phyloP scores from a whole-genome alignment of 805 yeast genomes.

The Myxozyma vanderwaltii region DNA sequence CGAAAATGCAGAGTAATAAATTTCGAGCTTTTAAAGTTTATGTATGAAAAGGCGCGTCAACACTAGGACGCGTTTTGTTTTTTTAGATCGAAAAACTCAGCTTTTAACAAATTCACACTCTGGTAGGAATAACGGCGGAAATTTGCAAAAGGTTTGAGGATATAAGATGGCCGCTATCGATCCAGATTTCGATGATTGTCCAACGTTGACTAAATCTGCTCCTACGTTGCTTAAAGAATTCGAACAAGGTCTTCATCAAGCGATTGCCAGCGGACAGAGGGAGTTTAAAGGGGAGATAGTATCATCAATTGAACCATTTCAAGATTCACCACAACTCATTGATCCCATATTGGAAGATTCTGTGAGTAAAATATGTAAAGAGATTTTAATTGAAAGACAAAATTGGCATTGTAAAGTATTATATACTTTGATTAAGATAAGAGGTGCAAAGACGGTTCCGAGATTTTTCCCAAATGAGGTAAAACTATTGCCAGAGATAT shows the following conservation, averaged over 20 bases:
- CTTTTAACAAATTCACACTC: too few species aligned
- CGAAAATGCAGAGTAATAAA: too few species aligned
- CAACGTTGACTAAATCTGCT: constrained; percentile 25
- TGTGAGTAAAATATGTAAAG: not conserved
- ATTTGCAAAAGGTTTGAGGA: not conserved
- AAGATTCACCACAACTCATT: constrained; percentile 26
- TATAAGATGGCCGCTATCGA: constrained; percentile 9
- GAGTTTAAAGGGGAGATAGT: not conserved
- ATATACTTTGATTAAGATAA: constrained; percentile 64
- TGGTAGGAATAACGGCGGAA: too few species aligned
- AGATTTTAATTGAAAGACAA: not conserved
- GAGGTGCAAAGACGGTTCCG: constrained; percentile 65
- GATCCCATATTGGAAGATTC: constrained; percentile 26
- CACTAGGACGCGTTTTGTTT: not conserved
- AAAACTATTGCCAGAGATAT: constrained; percentile 48
- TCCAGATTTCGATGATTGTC: constrained; percentile 31
- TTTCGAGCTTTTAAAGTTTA: not conserved
- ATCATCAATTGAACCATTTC: constrained; percentile 28
- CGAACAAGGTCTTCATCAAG: not conserved
- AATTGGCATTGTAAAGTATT: constrained; percentile 45
- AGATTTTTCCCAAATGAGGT: constrained; percentile 64
- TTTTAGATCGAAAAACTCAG: not conserved
- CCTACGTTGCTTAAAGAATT: constrained; percentile 21
- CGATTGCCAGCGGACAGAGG: not conserved
- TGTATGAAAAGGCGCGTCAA: not conserved